A percentile compares a stretch with the other conserved stretches of the same genome.
Conservation (phyloP, 1,284 basidiomycete genomes). For the Boletus sp. region DNA sequence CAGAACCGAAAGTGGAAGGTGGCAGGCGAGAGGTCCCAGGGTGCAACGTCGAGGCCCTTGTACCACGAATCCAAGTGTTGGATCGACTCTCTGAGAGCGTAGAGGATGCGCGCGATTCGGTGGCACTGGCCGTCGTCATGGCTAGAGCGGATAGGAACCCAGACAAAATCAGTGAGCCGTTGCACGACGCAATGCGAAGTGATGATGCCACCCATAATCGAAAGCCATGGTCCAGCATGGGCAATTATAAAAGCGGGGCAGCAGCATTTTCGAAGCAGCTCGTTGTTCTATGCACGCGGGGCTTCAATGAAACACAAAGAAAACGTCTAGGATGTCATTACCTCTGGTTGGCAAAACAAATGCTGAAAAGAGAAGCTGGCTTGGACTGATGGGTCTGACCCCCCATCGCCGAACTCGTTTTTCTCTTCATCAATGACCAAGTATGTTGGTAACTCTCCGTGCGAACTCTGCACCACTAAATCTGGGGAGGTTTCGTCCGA, state of each 20-base stretch:
- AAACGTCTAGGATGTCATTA: background rate
- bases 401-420: conserved; percentile 5
- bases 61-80: conserved; percentile 12
- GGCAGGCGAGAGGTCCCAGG: fast-evolving
- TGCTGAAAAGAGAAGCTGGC: conserved; percentile 10
- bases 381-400: conserved; percentile 17
- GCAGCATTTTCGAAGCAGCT: conserved; percentile 1
- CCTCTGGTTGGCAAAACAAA: background rate
- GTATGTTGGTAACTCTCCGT: background rate
- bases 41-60: background rate
- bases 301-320: background rate
- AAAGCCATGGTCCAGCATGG: conserved; percentile 16
- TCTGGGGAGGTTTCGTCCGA: background rate
- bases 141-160: conserved; percentile 13
- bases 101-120: conserved; percentile 8
- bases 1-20: conserved; percentile 13
- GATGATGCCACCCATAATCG: conserved; percentile 15
- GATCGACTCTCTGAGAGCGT: conserved; percentile 15
- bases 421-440: conserved; percentile 12
- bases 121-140: conserved; percentile 5
- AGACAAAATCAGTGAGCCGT: conserved; percentile 20
- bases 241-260: conserved; percentile 12
- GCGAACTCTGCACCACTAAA: background rate
- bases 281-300: background rate
- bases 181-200: conserved; percentile 10